Base-by-base conservation (phyloP, 768 basidiomycete species). In the Brasilioporus rufonigricans region DNA sequence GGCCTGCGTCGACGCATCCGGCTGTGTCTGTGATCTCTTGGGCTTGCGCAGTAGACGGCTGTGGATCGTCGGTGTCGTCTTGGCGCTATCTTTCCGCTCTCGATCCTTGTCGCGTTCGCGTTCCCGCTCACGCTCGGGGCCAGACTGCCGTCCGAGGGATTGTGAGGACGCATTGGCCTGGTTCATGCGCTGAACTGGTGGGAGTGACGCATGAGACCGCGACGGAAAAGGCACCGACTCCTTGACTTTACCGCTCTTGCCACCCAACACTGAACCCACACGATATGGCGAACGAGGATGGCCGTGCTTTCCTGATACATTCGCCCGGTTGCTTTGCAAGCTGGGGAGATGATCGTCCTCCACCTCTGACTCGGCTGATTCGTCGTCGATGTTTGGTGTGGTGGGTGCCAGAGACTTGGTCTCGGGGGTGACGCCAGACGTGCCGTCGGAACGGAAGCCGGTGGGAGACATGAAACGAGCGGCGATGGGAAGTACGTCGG, bases 401-500 rank as follows among this genome's bases (percentile, higher is more conserved):
- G 74, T 68, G 9, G 71, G 65, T 11, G 70, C 76, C 19, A 76
- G 64, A 50, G 83, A 84, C 57, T 83, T 78, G 61, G 77, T 75
- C 39, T 81, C 79, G 26, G 76, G 73, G 9, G 74, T 66, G 44
- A 74, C 8, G 60, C 21, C 58, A 26, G 69, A 70, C 0, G 79
- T 72, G 10, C 86, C 86, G 11, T 78, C 76, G 7, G 73, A 71
- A 44, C 73, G 77, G 59, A 77, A 75, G 21, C 73, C 71, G 13
- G 65, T 64, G 10, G 89, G 89, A 5, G 88, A 88, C 76, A 93
- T 89, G 78, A 94, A 97, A 47, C 91, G 86, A 23, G 94, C 87
- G 44, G 94, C 94, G 58, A 97, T 97, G 47, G 94, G 67, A 3
- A 85, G 87, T 4, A 93, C 77, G 9, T 94, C 91, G 39, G 80